Evolutionary conservation across 1,284 basidiomycete species (phyloP).

Genomic region (Sporisorium scitamineum): DNA sequence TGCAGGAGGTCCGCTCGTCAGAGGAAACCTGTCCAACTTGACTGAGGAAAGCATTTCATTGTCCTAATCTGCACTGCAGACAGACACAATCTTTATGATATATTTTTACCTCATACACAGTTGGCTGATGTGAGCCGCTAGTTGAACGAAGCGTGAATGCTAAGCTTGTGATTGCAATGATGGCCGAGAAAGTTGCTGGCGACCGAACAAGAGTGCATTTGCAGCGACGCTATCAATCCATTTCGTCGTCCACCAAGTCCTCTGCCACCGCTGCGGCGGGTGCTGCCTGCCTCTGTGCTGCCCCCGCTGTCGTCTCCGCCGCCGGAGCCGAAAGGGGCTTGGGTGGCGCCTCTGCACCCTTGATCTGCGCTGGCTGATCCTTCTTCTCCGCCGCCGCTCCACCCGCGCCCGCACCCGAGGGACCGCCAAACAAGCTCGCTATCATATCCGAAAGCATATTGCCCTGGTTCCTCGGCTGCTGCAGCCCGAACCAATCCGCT

Average conservation of each 20-base stretch:
- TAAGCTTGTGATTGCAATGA: too few relatives aligned
- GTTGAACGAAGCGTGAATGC: too few relatives aligned
- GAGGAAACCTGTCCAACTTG: constrained; percentile 34
- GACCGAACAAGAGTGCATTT: too few relatives aligned
- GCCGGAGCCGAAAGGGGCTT: constrained; percentile 10
- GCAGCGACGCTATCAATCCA: constrained; percentile 28
- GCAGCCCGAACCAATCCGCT: constrained; percentile 48
- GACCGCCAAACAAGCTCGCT: constrained; percentile 49
- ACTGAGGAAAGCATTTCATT: too few relatives aligned
- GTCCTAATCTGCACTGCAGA: too few relatives aligned
- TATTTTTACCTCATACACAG: too few relatives aligned
- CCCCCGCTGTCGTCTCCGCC: not conserved
- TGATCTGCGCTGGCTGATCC: constrained; percentile 12
- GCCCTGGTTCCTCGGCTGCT: constrained; percentile 26
- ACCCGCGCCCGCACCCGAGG: not conserved
- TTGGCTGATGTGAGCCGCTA: too few relatives aligned
- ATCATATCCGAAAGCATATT: constrained; percentile 63
- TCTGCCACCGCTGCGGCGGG: constrained; percentile 20
- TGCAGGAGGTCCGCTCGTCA: constrained; percentile 28
- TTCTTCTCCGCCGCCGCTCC: constrained; percentile 23
- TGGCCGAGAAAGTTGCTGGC: too few relatives aligned
- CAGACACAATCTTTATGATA: too few relatives aligned
- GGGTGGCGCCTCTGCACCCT: constrained; percentile 13
- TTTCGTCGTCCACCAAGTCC: constrained; percentile 51
- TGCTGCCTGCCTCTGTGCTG: constrained; percentile 1